Conservation (phyloP, 2,329 filamentous ascomycete species). For the Cyphellophora europaea region DNA sequence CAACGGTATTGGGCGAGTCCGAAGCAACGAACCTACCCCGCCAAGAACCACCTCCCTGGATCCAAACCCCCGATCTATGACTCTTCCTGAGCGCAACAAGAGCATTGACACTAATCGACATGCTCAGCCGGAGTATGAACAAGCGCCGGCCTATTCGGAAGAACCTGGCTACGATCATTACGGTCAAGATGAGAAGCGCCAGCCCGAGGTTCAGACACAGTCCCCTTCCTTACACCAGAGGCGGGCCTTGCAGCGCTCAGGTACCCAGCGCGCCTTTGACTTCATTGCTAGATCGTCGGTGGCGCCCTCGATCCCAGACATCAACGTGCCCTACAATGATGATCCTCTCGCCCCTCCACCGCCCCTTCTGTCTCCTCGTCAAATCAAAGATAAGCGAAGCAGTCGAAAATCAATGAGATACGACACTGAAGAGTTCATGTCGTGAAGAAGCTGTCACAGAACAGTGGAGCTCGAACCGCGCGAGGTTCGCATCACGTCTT, state of each 20-base stretch:
- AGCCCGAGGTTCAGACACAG: neutral
- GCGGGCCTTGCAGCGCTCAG: neutral
- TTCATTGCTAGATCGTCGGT: neutral
- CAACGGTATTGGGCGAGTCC: neutral
- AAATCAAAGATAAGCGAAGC: conserved; percentile 1
- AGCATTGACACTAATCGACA: too few species aligned
- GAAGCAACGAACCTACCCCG: neutral
- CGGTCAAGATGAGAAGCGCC: neutral
- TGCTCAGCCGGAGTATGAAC: too few species aligned
- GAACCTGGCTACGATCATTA: neutral
- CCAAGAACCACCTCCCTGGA: neutral
- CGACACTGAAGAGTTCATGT: conserved; percentile 1
- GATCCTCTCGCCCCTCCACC: neutral
- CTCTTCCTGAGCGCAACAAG: too few species aligned
- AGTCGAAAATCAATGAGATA: conserved; percentile 1
- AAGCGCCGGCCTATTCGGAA: neutral
- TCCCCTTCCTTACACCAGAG: neutral
- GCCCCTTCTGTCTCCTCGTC: neutral
- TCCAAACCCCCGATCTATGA: too few species aligned
- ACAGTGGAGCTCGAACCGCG: too few species aligned
- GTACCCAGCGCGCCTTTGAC: neutral
- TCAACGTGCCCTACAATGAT: neutral
- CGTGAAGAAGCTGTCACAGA: neutral
- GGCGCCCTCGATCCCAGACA: neutral
- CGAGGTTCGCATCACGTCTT: too few species aligned